phyloP scores from a whole-genome alignment of 2,329 filamentous ascomycete species.

The Arthrinium phaeospermum region DNA sequence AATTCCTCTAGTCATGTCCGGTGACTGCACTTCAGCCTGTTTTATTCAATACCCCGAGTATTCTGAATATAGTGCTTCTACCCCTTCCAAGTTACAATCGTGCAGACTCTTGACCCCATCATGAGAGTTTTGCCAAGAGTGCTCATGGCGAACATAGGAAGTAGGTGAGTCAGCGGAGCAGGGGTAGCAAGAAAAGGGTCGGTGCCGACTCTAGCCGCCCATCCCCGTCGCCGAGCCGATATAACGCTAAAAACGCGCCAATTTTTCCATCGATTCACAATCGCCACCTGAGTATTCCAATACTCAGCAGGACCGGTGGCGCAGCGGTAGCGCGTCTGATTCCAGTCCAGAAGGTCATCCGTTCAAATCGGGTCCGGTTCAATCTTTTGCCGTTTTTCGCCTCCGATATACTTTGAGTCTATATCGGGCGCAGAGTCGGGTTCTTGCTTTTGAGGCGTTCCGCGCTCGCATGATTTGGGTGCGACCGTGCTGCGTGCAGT shows the following conservation, averaged over 20 bases:
- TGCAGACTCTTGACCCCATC: no score
- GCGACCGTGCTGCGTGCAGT: no score
- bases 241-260: background rate
- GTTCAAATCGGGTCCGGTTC: conserved; percentile 4
- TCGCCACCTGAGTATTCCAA: no score
- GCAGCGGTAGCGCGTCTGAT: conserved; percentile 4
- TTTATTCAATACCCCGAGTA: no score
- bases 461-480: no score
- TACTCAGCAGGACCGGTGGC: background rate
- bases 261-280: background rate
- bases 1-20: no score
- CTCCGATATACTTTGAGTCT: background rate
- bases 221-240: background rate
- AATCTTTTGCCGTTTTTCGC: background rate
- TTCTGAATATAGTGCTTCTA: no score
- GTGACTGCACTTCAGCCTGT: no score
- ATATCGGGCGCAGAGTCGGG: background rate
- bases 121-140: background rate
- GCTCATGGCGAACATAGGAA: background rate
- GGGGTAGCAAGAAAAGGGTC: background rate
- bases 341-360: conserved; percentile 4
- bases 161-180: background rate
- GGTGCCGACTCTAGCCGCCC: background rate
- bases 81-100: no score
- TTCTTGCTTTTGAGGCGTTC: background rate